Evolutionary conservation across 208 protist genomes (phyloP).

Genomic region (Crithidia thermophila): DNA sequence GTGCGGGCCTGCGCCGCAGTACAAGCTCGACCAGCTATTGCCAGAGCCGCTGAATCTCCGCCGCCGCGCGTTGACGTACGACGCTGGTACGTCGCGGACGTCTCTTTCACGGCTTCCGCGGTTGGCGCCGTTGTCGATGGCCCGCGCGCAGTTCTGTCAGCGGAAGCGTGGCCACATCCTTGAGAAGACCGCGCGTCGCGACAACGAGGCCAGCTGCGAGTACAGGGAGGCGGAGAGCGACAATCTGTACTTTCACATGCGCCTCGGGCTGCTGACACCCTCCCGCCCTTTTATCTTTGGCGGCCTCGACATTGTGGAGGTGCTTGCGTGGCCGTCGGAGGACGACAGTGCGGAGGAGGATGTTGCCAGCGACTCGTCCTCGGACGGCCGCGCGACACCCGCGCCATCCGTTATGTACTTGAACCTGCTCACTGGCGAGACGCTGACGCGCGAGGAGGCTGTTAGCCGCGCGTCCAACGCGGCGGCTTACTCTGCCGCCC

Average conservation of each 20-base stretch:
- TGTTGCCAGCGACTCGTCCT: not conserved
- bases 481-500: constrained; percentile 14
- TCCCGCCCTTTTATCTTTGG: constrained; percentile 73
- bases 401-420: constrained; percentile 26
- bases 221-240: constrained; percentile 17
- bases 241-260: constrained; percentile 68
- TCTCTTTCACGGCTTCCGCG: constrained; percentile 5
- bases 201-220: not conserved
- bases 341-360: constrained; percentile 18
- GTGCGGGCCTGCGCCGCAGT: constrained; percentile 19
- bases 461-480: constrained; percentile 9
- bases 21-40: constrained; percentile 20
- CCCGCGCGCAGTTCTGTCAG: constrained; percentile 23
- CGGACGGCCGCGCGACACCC: not conserved
- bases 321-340: constrained; percentile 30
- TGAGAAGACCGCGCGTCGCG: constrained; percentile 7
- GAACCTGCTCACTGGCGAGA: constrained; percentile 37
- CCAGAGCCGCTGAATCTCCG: constrained; percentile 31
- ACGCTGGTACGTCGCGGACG: not conserved
- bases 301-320: constrained; percentile 62
- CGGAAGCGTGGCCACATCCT: constrained; percentile 24
- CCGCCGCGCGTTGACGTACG: constrained; percentile 17
- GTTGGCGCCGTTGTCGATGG: constrained; percentile 26
- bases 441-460: constrained; percentile 29
- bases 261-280: constrained; percentile 74